Base-by-base conservation (phyloP, 2,329 filamentous ascomycete species). In the Fusarium secorum region DNA sequence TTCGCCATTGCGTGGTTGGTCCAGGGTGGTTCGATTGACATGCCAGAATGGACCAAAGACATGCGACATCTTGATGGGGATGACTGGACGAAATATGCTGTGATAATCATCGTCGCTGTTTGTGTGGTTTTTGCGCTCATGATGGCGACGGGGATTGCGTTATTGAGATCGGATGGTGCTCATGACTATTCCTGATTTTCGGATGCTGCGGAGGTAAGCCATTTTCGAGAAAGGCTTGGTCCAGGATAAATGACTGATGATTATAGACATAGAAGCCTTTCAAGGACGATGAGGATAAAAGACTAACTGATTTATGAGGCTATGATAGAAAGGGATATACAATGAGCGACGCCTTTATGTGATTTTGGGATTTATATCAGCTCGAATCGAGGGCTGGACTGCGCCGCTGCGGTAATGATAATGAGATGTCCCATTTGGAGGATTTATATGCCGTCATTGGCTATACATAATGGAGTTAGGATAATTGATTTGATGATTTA, bases 41-140 rank as follows among this genome's bases (percentile, higher is more conserved):
- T 68, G 65, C 65, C 65, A 18, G 41, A 67, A 26, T 68, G 65
- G 65, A 68, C 65, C 11, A 68, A 63, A 5, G 63, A 67, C 20
- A 24, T 68, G 45, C 44, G 65, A 20, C 45, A 61, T 7, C 45
- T 58, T 2, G 17, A 44, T 0, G 63, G 60, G 3, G 51, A 56
- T 17, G 65, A 68, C 4, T 56, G 63, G 49, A 56, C 30, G 6
- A 57, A 49, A 38, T 68, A 54, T 28, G 52, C 65, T 0, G 28
- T 42, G 18, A 56, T 68, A 20, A 53, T 65, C 7, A 64, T 64
- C 13, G 22, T 35, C 14, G 36, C 48, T 8, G 62, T 44, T 14
- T 54, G 30, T 28, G 58, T 54, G 4, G 35, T 41, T 9, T 55
- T 64, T 32, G 3, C 24, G 0, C 15, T 63, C 9, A 39, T 62